phyloP scores from a whole-genome alignment of 176 grass and related monocot genomes.

The Lolium rigidum region DNA sequence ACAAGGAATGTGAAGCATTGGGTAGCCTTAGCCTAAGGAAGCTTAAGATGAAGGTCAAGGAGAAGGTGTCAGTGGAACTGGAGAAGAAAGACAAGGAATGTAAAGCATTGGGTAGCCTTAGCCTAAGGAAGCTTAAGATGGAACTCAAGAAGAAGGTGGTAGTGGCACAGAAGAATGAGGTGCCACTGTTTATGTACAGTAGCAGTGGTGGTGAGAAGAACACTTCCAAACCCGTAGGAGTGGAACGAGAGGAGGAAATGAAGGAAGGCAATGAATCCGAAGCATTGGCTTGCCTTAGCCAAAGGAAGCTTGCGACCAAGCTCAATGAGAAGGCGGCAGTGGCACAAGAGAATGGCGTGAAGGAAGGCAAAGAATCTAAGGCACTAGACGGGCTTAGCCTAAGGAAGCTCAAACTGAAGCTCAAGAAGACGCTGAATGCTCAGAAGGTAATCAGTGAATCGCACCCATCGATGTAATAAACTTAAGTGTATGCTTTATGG shows the following conservation, averaged over 20 bases:
- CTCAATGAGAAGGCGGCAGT: neutral
- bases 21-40: constrained; percentile 8
- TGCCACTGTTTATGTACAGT: too few species aligned
- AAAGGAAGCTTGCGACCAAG: neutral
- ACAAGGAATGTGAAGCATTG: constrained; percentile 24
- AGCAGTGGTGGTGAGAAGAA: too few species aligned
- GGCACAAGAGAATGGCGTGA: neutral
- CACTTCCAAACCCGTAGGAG: too few species aligned
- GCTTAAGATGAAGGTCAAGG: constrained; percentile 52
- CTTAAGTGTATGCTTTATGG: neutral
- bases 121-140: neutral
- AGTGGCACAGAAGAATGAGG: neutral
- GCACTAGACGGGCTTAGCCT: constrained; percentile 38
- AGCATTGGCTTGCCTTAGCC: neutral
- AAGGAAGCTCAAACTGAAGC: constrained; percentile 45
- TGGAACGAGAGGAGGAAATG: neutral
- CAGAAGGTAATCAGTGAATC: constrained; percentile 44
- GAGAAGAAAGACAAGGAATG: neutral
- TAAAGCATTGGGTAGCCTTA: neutral
- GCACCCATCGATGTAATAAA: neutral
- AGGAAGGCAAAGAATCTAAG: neutral
- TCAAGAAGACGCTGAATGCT: constrained; percentile 45
- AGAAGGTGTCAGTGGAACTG: constrained; percentile 6
- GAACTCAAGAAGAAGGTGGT: neutral
- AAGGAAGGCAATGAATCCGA: neutral